Evolutionary conservation across 371 early-diverging fungal genomes (phyloP), one percentile per base, ranked within the genome.

Genomic region (Funneliformis caledonium): DNA sequence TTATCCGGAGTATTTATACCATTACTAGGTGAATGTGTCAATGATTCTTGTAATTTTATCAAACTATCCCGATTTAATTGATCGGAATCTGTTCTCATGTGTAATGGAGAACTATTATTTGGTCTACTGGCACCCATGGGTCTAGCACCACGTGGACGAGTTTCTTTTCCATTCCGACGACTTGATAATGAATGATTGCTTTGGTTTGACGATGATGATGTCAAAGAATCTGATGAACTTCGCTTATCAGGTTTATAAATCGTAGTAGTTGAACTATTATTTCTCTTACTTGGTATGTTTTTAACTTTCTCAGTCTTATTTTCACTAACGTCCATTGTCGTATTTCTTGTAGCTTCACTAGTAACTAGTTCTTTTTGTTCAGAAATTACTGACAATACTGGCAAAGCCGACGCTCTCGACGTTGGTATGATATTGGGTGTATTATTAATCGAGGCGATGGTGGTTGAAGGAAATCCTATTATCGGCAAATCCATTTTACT

Each of bases 121-220:
- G 56, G 56, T 56, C 19, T 56, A 16, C 19, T 56, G 19, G 19
- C 19, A 56, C 9, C 10, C 31, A 65, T 31, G 4, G 67, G 67
- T 33, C 67, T 65, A 10, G 67, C 67, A 65, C 67, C 67, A 65
- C 37, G 31, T 37, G 67, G 67, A 65, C 67, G 67, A 33, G 16
- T 5, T 5, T 65, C 67, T 65, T 65, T 65, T 12, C 42, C 37
- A 33, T 37, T 37, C 7, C 65, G 42, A 65, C 56, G 56, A 56
- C 6, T 56, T 56, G 56, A 56, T 56, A 56, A 56, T 56, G 56
- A 56, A 56, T 11, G 16, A 56, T 4, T 56, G 19, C 56, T 56
- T 56, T 56, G 56, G 16, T 56, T 56, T 56, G 56, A 56, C 16
- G 16, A 16, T 19, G 56, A 56, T 16, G 56, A 56, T 6, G 56